Evolutionary conservation across 805 yeast genomes (phyloP), one percentile per base, ranked within the genome.

Genomic region (Blastobotrys peoriensis): DNA sequence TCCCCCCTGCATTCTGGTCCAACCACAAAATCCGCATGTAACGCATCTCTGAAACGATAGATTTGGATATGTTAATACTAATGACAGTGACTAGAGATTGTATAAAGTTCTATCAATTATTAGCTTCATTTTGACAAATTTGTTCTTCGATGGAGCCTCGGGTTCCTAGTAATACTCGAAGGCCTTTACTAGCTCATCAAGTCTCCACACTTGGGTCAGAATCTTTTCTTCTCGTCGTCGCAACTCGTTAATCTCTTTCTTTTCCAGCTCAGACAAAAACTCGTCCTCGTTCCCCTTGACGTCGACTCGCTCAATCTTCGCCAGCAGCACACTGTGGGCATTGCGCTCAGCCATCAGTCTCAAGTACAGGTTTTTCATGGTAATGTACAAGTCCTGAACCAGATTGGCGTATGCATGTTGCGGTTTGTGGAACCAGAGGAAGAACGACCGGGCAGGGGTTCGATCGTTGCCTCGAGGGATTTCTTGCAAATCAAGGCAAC

Each of bases 381-480:
- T 68, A 38, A 70, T 66, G 52, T 81, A 66, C 6, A 76, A 44
- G 47, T 73, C 74, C 44, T 73, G 73, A 42, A 70, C 63, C 57
- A 78, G 59, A 19, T 71, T 66, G 40, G 67, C 64, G 48, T 72
- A 72, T 2, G 79, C 73, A 46, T 74, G 73, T 15, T 57, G 62
- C n/a, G 77, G 74, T 28, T 78, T 79, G 53, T 79, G 83, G 57
- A 87, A 75, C 71, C 87, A 93, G 27, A 89, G 72, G 60, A 78
- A 93, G 22, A 85, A 83, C 1, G 97, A 83, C 53, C 95, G 79
- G 34, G 86, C 79, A 0, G 97, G 95, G 2, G 95, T 89, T 53
- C 98, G 74, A 61, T 93, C 98, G 19, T 79, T 81, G 5, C 95
- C 83, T 56, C 91, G 77, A 9, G 98, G 97, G 22, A 93, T 83